These are phyloP conservation scores for Neurospora hispaniola DNA, from an alignment of 495 filamentous ascomycete species.

Conservation along the genomic window DNA sequence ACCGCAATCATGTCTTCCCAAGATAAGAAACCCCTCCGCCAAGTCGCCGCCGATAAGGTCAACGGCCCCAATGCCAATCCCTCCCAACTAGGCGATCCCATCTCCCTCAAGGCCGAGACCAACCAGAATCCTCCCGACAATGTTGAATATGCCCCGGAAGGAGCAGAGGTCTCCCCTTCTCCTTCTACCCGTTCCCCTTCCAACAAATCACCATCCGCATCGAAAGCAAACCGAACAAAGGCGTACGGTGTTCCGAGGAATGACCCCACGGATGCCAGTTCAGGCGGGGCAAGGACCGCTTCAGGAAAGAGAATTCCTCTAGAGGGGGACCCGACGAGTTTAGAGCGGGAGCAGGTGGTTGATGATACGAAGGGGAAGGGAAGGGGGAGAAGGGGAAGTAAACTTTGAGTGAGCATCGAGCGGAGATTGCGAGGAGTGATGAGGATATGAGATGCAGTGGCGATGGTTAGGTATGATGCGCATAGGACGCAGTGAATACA, in stretches of 20 bases:
- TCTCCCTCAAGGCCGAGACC: constrained; percentile 33
- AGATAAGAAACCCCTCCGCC: constrained; percentile 14
- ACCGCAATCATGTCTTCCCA: neutral
- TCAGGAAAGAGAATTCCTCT: neutral
- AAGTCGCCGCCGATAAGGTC: constrained; percentile 24
- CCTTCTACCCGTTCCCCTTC: no score
- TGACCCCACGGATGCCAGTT: neutral
- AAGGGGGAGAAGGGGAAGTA: neutral
- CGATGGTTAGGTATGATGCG: no score
- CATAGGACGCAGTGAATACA: no score
- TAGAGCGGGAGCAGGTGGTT: constrained; percentile 1
- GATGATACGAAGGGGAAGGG: neutral
- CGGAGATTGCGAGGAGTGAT: no score
- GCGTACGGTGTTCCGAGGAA: neutral
- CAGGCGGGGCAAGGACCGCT: neutral
- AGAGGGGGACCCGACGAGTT: neutral
- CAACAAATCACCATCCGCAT: neutral
- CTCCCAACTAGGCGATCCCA: constrained; percentile 30
- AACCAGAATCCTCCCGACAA: neutral
- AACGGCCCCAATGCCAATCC: constrained; percentile 28
- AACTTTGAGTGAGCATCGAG: neutral
- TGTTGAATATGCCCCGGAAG: neutral
- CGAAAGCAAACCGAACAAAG: neutral
- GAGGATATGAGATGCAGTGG: no score
- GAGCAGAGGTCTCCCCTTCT: neutral